These are phyloP conservation scores for Endotrypanum monterogeii DNA, from an alignment of 208 protist genomes.

Conservation along the genomic window DNA sequence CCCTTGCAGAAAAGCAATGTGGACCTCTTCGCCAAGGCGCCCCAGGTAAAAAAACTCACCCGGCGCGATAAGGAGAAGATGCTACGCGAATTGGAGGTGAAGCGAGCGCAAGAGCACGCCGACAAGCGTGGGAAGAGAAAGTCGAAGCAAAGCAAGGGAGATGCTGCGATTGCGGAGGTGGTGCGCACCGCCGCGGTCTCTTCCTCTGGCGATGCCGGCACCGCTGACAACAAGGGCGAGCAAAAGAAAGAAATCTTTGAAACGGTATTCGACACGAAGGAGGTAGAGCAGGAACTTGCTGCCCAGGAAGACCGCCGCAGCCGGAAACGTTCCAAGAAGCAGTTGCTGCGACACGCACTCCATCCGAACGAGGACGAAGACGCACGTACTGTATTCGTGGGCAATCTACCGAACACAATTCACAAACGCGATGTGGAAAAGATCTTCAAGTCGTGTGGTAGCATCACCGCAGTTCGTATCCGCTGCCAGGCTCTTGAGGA, in stretches of 20 bases:
- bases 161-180: constrained; percentile 16
- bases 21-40: constrained; percentile 82
- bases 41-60: constrained; percentile 84
- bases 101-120: constrained; percentile 19
- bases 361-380: constrained; percentile 87
- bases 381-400: constrained; percentile 88
- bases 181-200: constrained; percentile 12
- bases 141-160: constrained; percentile 7
- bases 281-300: constrained; percentile 31
- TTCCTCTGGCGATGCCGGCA: constrained; percentile 2
- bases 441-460: constrained; percentile 81
- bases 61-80: constrained; percentile 75
- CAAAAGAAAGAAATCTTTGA: constrained; percentile 36
- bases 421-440: constrained; percentile 66
- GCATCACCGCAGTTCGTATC: constrained; percentile 77
- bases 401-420: constrained; percentile 89
- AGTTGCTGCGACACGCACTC: constrained; percentile 73
- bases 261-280: constrained; percentile 51
- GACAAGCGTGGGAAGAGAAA: constrained; percentile 8
- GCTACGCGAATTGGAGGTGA: constrained; percentile 36
- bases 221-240: neutral
- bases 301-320: constrained; percentile 30
- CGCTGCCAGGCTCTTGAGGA: constrained; percentile 77
- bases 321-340: constrained; percentile 56
- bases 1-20: constrained; percentile 70